Evolutionary conservation across 225 moss, liverwort and hornwort genomes (phyloP).

Genomic region (Pseudoscleropodium purum): DNA sequence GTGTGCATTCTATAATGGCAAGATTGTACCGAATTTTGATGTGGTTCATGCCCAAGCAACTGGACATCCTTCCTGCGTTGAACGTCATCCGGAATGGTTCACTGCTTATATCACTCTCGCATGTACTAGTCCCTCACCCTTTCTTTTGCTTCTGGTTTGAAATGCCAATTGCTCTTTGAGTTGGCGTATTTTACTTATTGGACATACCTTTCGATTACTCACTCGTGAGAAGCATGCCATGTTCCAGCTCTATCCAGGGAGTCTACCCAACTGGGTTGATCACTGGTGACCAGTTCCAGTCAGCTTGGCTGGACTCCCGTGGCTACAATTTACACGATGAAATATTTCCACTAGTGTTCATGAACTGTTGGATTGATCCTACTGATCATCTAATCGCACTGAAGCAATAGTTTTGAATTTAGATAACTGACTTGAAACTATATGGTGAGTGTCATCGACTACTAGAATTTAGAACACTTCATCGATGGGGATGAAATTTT

Average conservation of each 20-base stretch:
- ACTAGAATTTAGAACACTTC: neutral
- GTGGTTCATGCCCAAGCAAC: neutral
- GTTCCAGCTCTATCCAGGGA: neutral
- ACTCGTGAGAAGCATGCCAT: neutral
- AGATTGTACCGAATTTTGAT: neutral
- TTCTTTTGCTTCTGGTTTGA: neutral
- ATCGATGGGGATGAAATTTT: neutral
- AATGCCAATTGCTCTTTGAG: neutral
- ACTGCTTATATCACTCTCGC: neutral
- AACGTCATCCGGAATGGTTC: neutral
- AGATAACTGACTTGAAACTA: neutral
- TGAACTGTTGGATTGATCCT: neutral
- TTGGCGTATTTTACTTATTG: neutral
- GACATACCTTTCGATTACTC: neutral
- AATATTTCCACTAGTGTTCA: neutral
- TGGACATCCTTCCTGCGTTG: neutral
- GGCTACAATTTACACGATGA: neutral
- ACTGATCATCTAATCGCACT: neutral
- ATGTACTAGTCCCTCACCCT: neutral
- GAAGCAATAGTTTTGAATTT: neutral
- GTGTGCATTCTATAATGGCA: neutral
- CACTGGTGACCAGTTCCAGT: neutral
- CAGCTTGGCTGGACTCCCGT: neutral
- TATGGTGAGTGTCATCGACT: neutral
- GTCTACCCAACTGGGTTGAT: neutral